Evolutionary conservation across 306 rosid genomes (phyloP).

Genomic region (Clitoria ternatea): DNA sequence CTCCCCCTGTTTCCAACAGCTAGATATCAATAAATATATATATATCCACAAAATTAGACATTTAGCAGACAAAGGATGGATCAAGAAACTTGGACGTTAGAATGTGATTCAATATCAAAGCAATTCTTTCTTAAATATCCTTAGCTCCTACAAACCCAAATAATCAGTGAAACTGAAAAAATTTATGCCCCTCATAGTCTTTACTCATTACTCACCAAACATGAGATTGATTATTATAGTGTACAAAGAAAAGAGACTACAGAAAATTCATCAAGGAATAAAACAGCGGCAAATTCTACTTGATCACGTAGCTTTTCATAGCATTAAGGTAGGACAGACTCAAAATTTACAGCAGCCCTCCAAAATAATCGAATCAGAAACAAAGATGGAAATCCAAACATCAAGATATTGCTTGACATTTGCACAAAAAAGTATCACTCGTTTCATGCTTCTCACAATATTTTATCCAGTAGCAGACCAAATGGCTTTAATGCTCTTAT

Average conservation of each 20-base stretch:
- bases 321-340: constrained; percentile 3
- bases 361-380: neutral
- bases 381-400: neutral
- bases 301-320: neutral
- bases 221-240: neutral
- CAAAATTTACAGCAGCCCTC: neutral
- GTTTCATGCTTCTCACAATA: neutral
- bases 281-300: neutral
- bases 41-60: neutral
- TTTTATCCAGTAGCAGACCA: neutral
- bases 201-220: neutral
- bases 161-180: neutral
- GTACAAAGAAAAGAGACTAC: neutral
- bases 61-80: neutral
- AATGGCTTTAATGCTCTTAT: neutral
- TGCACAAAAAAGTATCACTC: neutral
- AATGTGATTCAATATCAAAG: neutral
- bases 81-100: neutral
- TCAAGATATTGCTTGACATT: neutral
- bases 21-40: neutral
- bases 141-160: neutral
- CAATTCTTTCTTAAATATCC: neutral
- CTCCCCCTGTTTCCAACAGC: neutral
- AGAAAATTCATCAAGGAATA: constrained; percentile 2
- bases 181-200: neutral